Base-by-base conservation (phyloP, 1,284 basidiomycete species). In the Sporisorium graminicola region DNA sequence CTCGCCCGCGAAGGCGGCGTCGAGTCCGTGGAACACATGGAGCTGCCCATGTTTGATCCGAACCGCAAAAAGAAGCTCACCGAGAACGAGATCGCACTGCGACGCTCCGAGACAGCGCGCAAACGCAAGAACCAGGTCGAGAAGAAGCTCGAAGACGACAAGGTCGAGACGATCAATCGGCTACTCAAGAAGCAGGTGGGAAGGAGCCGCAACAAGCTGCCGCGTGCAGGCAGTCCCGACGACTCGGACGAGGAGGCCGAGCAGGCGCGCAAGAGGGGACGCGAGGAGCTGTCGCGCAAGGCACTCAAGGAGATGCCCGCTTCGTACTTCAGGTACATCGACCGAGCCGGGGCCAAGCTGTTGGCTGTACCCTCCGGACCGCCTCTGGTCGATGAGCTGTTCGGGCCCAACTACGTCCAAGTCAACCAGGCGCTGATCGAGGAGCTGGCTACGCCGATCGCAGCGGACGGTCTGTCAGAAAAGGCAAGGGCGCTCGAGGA, bases 71-170 rank as follows among this genome's bases (percentile, higher is more conserved):
- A 92, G 77, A 89, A 90, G 13, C 87, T 94, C 5, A 94, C 93
- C 18, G 93, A 94, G 78, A 90, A 91, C 0, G 94, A 95, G 85
- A 88, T 94, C 1, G 91, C 92, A 0, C 88, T 95, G 18, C 90
- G 92, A 53, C 88, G 92, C 31, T 93, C 94, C 83, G 94, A 96
- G 86, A 93, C 91, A 0, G 93, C 94, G 0, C 88, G 94, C 33
- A 92, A 94, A 83, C 89, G 94, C 50, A 92, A 91, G 81, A 92
- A 95, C 77, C 88, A 95, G 68, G 91, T 90, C 20, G 94, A 95
- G 86, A 94, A 95, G 88, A 93, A 93, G 85, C 88, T 94, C 22
- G 93, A 95, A 83, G 94, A 96, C 80, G 94, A 96, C 85, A 95
- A 95, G 90, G 93, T 81, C 7, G 84, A 93, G 91, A 90, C 94